A percentile compares a stretch with the other conserved stretches of the same genome.
These are phyloP conservation scores for Grammothele lineata DNA, from an alignment of 768 basidiomycete genomes.

Conservation along the genomic window DNA sequence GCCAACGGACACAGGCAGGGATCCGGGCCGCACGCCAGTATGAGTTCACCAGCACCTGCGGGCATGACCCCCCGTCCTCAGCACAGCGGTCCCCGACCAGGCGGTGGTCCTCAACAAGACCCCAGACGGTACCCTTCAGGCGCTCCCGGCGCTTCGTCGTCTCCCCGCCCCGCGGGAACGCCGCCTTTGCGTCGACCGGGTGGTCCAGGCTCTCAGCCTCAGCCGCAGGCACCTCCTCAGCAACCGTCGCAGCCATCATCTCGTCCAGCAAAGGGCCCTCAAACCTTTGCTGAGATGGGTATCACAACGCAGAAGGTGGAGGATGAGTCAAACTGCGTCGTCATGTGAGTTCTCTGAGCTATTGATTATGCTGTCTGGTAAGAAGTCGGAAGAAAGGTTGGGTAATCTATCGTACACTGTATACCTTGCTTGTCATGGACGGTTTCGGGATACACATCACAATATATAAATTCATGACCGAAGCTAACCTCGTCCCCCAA, in stretches of 20 bases:
- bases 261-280: slow-evolving; percentile 41
- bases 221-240: neutral
- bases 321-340: slow-evolving; percentile 71
- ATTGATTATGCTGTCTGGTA: no score
- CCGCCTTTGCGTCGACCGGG: slow-evolving; percentile 13
- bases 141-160: neutral
- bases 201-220: neutral
- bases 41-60: neutral
- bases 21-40: neutral
- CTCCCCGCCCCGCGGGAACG: slow-evolving; percentile 13
- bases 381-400: no score
- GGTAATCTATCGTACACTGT: no score
- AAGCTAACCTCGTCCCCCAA: no score
- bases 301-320: slow-evolving; percentile 74
- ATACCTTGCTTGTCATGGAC: no score
- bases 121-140: neutral
- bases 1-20: neutral
- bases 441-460: no score
- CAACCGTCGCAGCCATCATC: slow-evolving; percentile 10
- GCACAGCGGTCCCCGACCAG: slow-evolving; percentile 1
- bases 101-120: neutral
- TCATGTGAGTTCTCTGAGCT: slow-evolving; percentile 71
- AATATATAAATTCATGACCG: no score
- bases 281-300: slow-evolving; percentile 94
- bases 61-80: neutral